Evolutionary conservation across 2,329 filamentous ascomycete genomes (phyloP).

Genomic region (Magnaporthales sp.): DNA sequence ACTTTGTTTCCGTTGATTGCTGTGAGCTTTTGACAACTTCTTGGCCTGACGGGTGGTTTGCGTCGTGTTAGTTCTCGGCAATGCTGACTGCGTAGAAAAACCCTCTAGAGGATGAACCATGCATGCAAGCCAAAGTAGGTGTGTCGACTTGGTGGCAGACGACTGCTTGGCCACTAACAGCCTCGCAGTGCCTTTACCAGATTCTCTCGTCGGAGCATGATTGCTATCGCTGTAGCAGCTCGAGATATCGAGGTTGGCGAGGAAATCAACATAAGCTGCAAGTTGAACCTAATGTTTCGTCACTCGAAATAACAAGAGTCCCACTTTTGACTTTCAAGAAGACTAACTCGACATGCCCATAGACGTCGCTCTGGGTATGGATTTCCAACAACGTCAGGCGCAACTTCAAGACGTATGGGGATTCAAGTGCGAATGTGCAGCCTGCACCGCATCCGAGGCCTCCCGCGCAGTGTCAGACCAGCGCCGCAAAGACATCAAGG

Average conservation of each 20-base stretch:
- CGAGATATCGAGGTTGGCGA: constrained; percentile 16
- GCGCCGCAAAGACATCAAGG: constrained; percentile 18
- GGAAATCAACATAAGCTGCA: constrained; percentile 19
- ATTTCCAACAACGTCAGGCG: constrained; percentile 15
- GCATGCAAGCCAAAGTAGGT: constrained; percentile 26
- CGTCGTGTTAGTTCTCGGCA: neutral
- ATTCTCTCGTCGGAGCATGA: constrained; percentile 16
- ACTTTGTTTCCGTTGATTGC: constrained; percentile 1
- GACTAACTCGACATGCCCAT: neutral
- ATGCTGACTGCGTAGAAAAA: neutral
- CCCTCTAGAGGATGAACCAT: constrained; percentile 21
- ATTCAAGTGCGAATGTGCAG: constrained; percentile 26
- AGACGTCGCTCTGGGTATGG: constrained; percentile 9
- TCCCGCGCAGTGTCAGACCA: constrained; percentile 26
- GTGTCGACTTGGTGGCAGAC: neutral
- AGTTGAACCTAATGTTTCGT: neutral
- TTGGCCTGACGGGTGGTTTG: neutral
- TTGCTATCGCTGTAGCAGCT: constrained; percentile 13
- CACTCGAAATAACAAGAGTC: neutral
- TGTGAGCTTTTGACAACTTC: neutral
- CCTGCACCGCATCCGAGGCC: constrained; percentile 44
- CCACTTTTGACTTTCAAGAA: constrained; percentile 16
- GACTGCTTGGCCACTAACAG: neutral
- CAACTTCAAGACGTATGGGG: constrained; percentile 20
- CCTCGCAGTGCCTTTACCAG: constrained; percentile 20